Conservation (phyloP, 2,329 filamentous ascomycete species). For the Madurella fahalii region DNA sequence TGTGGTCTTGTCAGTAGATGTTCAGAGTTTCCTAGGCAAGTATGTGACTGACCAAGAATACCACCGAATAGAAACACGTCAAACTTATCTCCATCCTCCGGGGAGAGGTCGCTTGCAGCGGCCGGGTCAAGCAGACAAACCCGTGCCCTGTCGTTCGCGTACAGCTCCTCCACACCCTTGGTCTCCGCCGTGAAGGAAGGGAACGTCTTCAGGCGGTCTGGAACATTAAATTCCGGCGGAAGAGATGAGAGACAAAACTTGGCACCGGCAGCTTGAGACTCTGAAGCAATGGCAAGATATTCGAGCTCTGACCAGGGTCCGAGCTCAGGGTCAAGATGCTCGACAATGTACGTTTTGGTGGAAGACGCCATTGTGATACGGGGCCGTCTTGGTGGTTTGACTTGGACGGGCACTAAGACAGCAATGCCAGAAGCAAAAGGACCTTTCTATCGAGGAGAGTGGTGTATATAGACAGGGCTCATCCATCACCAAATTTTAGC, state of each 20-base stretch:
- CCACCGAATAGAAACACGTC: conserved; percentile 94
- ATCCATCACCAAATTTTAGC: conserved; percentile 13
- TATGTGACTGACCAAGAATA: conserved; percentile 67
- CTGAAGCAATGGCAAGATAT: conserved; percentile 80
- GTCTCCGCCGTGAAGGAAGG: conserved; percentile 68
- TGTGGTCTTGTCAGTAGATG: conserved; percentile 34
- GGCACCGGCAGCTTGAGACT: conserved; percentile 64
- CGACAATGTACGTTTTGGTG: conserved; percentile 81
- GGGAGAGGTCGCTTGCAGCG: conserved; percentile 74
- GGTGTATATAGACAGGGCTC: too few species aligned
- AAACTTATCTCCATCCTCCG: conserved; percentile 77
- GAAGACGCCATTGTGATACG: conserved; percentile 34
- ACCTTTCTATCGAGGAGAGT: too few species aligned
- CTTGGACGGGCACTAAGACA: too few species aligned
- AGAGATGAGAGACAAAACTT: conserved; percentile 81
- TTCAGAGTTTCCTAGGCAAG: not conserved
- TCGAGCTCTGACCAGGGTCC: conserved; percentile 93
- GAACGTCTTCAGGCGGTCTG: conserved; percentile 49
- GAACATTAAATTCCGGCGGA: conserved; percentile 63
- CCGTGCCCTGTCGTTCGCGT: conserved; percentile 64
- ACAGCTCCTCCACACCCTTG: conserved; percentile 78
- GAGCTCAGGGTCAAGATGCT: conserved; percentile 92
- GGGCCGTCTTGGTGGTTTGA: not conserved
- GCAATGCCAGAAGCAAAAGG: too few species aligned
- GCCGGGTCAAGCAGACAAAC: conserved; percentile 89